Conservation (phyloP, 306 rosid genomes). For the Arachis stenosperma region DNA sequence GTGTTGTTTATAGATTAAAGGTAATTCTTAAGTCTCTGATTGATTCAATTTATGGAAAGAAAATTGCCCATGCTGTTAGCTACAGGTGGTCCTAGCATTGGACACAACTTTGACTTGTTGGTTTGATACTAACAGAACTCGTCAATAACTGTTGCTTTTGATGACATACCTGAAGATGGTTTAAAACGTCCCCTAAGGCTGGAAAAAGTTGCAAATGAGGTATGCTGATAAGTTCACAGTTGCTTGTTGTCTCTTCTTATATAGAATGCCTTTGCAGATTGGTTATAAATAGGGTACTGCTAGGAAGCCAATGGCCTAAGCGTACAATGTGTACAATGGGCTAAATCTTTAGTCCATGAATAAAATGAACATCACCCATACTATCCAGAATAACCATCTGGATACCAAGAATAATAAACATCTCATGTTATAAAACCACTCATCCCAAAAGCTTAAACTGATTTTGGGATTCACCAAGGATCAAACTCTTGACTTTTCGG, state of each 20-base stretch:
- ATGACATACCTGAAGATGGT: slow-evolving; percentile 97
- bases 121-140: slow-evolving; percentile 71
- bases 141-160: slow-evolving; percentile 92
- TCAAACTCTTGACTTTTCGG: too few species aligned
- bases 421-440: too few species aligned
- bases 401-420: too few species aligned
- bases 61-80: slow-evolving; percentile 21
- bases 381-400: too few species aligned
- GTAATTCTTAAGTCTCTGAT: slow-evolving; percentile 45
- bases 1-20: slow-evolving; percentile 93
- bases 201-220: slow-evolving; percentile 97
- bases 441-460: too few species aligned
- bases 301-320: too few species aligned
- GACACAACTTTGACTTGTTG: slow-evolving; percentile 37
- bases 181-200: slow-evolving; percentile 81
- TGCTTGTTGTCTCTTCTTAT: neutral
- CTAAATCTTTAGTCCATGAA: too few species aligned
- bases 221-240: slow-evolving; percentile 37
- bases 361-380: too few species aligned
- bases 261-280: slow-evolving; percentile 12
- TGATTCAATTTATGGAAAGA: slow-evolving; percentile 23
- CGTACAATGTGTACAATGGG: too few species aligned
- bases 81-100: slow-evolving; percentile 32
- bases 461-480: too few species aligned
- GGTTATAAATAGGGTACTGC: slow-evolving; percentile 19